Evolutionary conservation across 495 filamentous ascomycete genomes (phyloP), one percentile per base, ranked within the genome.

Genomic region (Penicillium bialowiezense): DNA sequence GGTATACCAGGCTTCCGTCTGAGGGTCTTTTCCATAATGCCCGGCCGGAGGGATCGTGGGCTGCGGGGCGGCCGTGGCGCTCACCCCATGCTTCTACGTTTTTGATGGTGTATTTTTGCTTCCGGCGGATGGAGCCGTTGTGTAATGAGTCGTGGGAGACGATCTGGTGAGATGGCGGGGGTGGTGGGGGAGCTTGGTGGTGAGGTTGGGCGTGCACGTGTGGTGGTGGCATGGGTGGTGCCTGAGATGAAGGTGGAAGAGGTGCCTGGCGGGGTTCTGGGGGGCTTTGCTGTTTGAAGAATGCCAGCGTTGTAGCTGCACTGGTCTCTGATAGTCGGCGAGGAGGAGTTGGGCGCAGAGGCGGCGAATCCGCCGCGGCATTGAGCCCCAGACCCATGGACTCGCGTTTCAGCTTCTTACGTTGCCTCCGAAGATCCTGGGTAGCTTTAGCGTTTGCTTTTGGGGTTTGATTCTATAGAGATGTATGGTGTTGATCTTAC

Each of bases 51-150:
- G 70, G 62, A 37, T 77, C 74, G 48, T 69, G 68, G n/a, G 71
- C 65, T 41, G 71, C 72, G 20, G 73, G 72, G 41, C 67, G 67
- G 40, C 71, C 70, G 53, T 76, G 72, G 10, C 72, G 71, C 40
- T 76, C 72, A 28, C 72, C 72, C 72, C 72, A 76, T 6, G 72
- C 72, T 50, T 76, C 72, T 40, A 73, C 71, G 39, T 76, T 76
- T 55, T 76, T 76, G 55, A 76, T 76, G 15, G 72, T 76, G 44
- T 76, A 76, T 51, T 76, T 76, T 56, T 76, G 72, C 48, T 76
- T 76, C 35, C 70, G 69, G 19, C 72, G 64, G 48, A 74, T 68
- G 1, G 67, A 64, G 18, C 62, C 45, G 34, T 57, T 62, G 32
- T 59, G 56, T 21, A 57, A 45, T 15, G 56, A 50, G 24, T 73